These are phyloP conservation scores for Circinella umbellata DNA, from an alignment of 371 early-diverging fungal species.

Conservation along the genomic window DNA sequence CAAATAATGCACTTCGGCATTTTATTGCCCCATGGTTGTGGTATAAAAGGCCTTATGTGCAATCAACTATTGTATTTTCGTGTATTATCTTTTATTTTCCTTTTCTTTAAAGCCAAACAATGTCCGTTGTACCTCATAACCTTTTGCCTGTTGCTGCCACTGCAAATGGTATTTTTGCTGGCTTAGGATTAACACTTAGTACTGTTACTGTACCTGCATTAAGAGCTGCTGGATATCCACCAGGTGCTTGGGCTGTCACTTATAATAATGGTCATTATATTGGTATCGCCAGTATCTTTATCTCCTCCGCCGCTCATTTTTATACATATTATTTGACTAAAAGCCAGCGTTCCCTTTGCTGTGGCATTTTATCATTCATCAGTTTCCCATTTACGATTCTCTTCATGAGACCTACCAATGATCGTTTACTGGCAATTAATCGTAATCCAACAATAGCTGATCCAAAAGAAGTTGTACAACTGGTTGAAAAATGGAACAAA, in stretches of 20 bases:
- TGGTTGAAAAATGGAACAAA: constrained; percentile 2
- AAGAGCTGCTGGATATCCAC: constrained; percentile 12
- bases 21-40: no score
- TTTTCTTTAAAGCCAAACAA: neutral
- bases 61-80: no score
- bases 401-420: constrained; percentile 9
- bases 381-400: neutral
- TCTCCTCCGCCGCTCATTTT: constrained; percentile 2
- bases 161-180: constrained; percentile 13
- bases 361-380: neutral
- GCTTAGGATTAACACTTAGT: constrained; percentile 11
- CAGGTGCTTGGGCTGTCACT: neutral
- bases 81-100: no score
- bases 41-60: no score
- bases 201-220: neutral
- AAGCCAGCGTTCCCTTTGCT: neutral
- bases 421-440: neutral
- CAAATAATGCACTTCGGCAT: no score
- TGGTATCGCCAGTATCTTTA: neutral
- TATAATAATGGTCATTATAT: neutral
- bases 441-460: neutral
- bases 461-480: neutral
- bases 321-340: constrained; percentile 12
- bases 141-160: neutral
- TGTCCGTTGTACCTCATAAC: neutral